Evolutionary conservation across 495 filamentous ascomycete species (phyloP).

Genomic region (Paragyromitra xinjiangensis): DNA sequence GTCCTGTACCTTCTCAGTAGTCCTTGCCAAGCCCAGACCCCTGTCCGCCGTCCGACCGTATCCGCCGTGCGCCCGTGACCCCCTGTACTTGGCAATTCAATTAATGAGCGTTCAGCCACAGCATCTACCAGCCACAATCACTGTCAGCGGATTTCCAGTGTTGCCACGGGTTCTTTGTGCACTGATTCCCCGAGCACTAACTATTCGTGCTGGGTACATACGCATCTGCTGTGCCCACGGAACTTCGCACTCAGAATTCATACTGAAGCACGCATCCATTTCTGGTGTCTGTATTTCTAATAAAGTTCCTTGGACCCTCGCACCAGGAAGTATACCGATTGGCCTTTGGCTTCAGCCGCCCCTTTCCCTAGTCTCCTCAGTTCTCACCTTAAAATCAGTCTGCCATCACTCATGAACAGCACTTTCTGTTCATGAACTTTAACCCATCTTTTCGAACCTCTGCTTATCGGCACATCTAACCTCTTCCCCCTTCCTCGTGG

Average conservation of each 20-base stretch:
- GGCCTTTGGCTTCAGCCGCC: neutral
- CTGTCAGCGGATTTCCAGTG: neutral
- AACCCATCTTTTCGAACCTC: neutral
- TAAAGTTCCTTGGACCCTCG: neutral
- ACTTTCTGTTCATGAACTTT: neutral
- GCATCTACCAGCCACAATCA: neutral
- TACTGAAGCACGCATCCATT: no score
- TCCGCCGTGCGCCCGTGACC: no score
- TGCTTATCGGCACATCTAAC: neutral
- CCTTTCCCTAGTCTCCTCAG: neutral
- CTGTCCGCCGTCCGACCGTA: no score
- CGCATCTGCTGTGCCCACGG: no score
- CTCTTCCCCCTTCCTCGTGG: neutral
- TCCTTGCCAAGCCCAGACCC: no score
- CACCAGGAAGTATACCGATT: neutral
- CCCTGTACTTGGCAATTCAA: no score
- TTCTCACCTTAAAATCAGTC: neutral
- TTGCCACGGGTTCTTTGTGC: slow-evolving; percentile 20
- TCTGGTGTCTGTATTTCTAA: neutral
- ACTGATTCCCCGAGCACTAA: neutral
- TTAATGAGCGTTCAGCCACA: no score
- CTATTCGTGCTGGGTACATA: neutral
- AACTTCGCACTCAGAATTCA: no score
- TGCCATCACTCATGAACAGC: slow-evolving; percentile 4
- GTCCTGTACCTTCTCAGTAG: no score